Percentiles rank a stretch among this genome's conserved stretches.
These are phyloP conservation scores for Capronia coronata DNA, from an alignment of 2,329 filamentous ascomycete genomes.

Conservation along the genomic window DNA sequence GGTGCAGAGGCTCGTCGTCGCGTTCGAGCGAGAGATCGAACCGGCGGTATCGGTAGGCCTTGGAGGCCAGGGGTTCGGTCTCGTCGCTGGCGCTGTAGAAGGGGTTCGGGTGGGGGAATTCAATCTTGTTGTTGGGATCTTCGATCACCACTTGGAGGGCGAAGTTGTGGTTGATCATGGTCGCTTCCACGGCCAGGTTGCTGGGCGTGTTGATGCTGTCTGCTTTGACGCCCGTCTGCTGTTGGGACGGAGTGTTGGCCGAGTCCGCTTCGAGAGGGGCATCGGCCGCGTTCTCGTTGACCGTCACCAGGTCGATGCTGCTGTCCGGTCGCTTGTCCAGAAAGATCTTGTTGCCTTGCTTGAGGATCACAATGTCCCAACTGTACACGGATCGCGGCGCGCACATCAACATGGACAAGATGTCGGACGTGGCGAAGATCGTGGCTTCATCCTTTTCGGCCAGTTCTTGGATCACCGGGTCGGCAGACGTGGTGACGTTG, in stretches of 20 bases:
- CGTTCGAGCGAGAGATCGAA: conserved; percentile 89
- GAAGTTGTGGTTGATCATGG: conserved; percentile 99
- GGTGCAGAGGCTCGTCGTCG: conserved; percentile 86
- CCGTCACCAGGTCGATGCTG: conserved; percentile 91
- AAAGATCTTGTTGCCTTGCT: conserved; percentile 94
- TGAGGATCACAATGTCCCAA: conserved; percentile 93
- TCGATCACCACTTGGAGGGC: conserved; percentile 90
- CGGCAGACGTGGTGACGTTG: conserved; percentile 94
- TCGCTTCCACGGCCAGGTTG: conserved; percentile 91
- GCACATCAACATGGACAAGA: conserved; percentile 99
- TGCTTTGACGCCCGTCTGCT: conserved; percentile 60
- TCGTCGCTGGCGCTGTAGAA: conserved; percentile 96
- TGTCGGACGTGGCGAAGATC: conserved; percentile 94
- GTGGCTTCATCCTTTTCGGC: conserved; percentile 93
- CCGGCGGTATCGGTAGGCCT: conserved; percentile 96
- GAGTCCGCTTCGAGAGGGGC: conserved; percentile 86
- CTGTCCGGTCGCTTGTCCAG: conserved; percentile 97
- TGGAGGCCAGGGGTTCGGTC: conserved; percentile 86
- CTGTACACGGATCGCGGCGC: conserved; percentile 93
- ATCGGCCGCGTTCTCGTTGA: conserved; percentile 97
- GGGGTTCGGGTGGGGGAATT: conserved; percentile 84
- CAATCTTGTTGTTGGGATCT: conserved; percentile 67
- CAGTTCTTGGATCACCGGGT: conserved; percentile 94
- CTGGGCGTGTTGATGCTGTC: conserved; percentile 91
- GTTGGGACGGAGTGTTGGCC: conserved; percentile 32